A percentile compares a stretch with the other conserved stretches of the same genome.
phyloP scores from a whole-genome alignment of 2,329 filamentous ascomycete species.

The Beauveria rudraprayagi region DNA sequence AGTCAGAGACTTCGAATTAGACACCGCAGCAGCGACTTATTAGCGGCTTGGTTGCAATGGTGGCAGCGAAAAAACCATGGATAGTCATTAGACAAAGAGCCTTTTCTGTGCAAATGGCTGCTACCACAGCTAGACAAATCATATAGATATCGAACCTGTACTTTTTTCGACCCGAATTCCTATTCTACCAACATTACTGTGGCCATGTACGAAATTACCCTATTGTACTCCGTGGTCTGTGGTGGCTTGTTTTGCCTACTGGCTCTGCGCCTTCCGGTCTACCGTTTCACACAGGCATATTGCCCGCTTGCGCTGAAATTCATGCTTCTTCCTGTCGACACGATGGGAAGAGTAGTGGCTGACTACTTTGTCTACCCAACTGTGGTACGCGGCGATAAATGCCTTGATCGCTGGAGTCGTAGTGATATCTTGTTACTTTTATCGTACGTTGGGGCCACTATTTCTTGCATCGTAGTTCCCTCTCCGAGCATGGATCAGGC shows the following conservation, averaged over 20 bases:
- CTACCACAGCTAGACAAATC: neutral
- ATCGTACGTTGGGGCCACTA: neutral
- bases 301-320: neutral
- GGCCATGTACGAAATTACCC: neutral
- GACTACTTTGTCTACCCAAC: slow-evolving; percentile 1
- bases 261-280: neutral
- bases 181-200: neutral
- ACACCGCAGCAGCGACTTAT: no score
- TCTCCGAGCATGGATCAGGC: neutral
- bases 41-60: no score
- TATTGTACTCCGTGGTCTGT: neutral
- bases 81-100: neutral
- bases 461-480: neutral
- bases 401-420: neutral
- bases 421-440: neutral
- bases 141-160: neutral
- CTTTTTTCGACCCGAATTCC: neutral
- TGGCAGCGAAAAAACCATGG: no score
- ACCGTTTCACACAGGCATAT: neutral
- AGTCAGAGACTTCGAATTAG: no score
- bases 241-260: neutral
- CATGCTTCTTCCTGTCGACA: neutral
- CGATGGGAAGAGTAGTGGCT: neutral
- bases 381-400: neutral
- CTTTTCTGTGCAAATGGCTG: no score